Evolutionary conservation across 305 asterid species (phyloP), one percentile per base, ranked within the genome.

Genomic region (Stenogyne calaminthoides): DNA sequence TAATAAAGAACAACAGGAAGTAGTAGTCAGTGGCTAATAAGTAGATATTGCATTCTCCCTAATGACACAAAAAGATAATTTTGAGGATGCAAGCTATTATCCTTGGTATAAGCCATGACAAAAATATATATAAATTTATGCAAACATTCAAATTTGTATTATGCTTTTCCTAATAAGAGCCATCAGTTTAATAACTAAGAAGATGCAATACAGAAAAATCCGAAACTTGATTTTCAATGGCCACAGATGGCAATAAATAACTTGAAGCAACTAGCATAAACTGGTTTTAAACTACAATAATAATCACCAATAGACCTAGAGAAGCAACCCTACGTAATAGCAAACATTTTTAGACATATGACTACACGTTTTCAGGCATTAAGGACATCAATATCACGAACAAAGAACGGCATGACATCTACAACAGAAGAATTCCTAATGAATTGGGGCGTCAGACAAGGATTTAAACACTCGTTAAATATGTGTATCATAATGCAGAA

Each of bases 101-200:
- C 15, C 6, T 11, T 11, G 11, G 51, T 44, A 29, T 59, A 25
- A 29, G 64, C 20, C 42, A 59, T 59, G 9, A 29, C 3, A 6
- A 59, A 32, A 32, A 5, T 29, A 25, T 11, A 1, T 3, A 27
- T 25, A 27, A 9, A 0, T 25, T 56, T 27, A 5, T 11, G 5
- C 63, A 58, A 58, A 47, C n/a, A 47, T 9, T 4, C 19, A 47
- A 14, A 14, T 14, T n/a, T n/a, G 9, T 47, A 47, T n/a, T n/a
- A 47, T 47, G 55, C 27, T 61, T 22, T 61, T 61, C 47, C 67
- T 61, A 61, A 61, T 34, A 61, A 61, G 27, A 61, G 67, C n/a
- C 9, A n/a, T 15, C n/a, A 7, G 47, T 12, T 12, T 34, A 27
- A 27, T n/a, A 11, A 34, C 40, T 29, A 3, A 29, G 22, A 55